phyloP scores from a whole-genome alignment of 352 stramenopile species.

The Thalassiosira ordinaria region DNA sequence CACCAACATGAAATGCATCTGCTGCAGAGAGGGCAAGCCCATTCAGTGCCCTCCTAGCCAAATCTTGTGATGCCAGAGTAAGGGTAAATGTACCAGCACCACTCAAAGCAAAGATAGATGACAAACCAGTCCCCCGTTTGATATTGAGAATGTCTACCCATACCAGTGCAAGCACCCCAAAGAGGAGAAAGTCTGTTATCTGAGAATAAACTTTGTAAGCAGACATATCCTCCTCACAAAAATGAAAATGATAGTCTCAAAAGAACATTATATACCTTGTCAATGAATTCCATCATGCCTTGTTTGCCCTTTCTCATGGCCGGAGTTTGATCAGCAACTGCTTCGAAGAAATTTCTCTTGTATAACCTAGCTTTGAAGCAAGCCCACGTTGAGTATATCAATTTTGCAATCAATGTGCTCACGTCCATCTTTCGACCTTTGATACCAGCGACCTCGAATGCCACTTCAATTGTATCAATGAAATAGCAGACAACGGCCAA shows the following conservation, averaged over 20 bases:
- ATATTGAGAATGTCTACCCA: slow-evolving; percentile 59
- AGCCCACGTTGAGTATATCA: slow-evolving; percentile 48
- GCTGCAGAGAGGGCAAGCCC: slow-evolving; percentile 51
- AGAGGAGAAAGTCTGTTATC: slow-evolving; percentile 51
- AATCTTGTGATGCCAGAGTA: slow-evolving; percentile 53
- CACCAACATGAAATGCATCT: slow-evolving; percentile 56
- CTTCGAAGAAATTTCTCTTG: slow-evolving; percentile 41
- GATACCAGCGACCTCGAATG: slow-evolving; percentile 43
- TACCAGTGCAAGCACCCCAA: slow-evolving; percentile 40
- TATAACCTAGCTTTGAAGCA: slow-evolving; percentile 33
- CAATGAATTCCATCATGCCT: slow-evolving; percentile 42
- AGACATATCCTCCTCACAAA: too few relatives aligned
- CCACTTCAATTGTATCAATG: slow-evolving; percentile 52
- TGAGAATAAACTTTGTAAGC: too few relatives aligned
- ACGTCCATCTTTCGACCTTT: slow-evolving; percentile 34
- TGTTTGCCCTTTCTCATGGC: slow-evolving; percentile 19
- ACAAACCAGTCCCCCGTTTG: slow-evolving; percentile 43
- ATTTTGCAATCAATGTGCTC: slow-evolving; percentile 30
- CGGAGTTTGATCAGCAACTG: slow-evolving; percentile 31
- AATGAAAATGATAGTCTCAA: too few relatives aligned
- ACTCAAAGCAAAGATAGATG: slow-evolving; percentile 58
- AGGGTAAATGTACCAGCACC: slow-evolving; percentile 54
- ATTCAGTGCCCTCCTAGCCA: slow-evolving; percentile 52
- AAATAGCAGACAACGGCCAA: slow-evolving; percentile 46
- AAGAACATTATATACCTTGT: slow-evolving; percentile 49